phyloP scores from a whole-genome alignment of 2,329 filamentous ascomycete genomes.

The Fusarium compactum region DNA sequence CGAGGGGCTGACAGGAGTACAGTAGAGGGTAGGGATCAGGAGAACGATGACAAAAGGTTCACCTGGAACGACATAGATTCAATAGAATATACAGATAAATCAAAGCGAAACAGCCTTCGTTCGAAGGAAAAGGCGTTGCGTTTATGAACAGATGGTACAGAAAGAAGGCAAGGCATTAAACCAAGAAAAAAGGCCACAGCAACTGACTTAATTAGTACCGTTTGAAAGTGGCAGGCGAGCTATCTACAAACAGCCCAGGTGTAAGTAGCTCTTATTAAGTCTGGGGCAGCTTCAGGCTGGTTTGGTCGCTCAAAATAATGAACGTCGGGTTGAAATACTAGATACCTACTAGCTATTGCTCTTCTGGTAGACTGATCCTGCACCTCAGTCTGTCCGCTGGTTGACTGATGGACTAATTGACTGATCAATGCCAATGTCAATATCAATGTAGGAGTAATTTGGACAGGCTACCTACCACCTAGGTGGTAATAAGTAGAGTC shows the following conservation, averaged over 20 bases:
- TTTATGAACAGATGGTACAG: constrained; percentile 36
- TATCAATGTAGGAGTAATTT: constrained; percentile 12
- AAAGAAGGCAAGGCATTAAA: constrained; percentile 11
- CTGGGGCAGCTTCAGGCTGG: background rate
- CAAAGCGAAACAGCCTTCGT: constrained; percentile 11
- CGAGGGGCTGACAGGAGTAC: constrained; percentile 38
- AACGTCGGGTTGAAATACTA: background rate
- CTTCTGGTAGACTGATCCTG: background rate
- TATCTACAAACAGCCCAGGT: background rate
- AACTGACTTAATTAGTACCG: background rate
- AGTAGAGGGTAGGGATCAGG: constrained; percentile 3
- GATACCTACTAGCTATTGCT: background rate
- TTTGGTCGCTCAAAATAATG: background rate
- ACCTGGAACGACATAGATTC: constrained; percentile 24
- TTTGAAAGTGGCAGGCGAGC: background rate
- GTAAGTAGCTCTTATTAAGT: background rate
- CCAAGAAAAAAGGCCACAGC: constrained; percentile 21
- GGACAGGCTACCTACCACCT: background rate
- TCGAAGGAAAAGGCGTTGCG: constrained; percentile 9
- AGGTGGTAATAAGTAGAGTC: background rate
- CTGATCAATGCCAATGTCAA: too few species aligned
- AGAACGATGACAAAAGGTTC: constrained; percentile 30
- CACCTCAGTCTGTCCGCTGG: background rate
- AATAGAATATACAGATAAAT: constrained; percentile 19
- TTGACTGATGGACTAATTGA: background rate